Conservation (phyloP, 1,139 yeast genomes). For the Debaryomycetaceae sp. region DNA sequence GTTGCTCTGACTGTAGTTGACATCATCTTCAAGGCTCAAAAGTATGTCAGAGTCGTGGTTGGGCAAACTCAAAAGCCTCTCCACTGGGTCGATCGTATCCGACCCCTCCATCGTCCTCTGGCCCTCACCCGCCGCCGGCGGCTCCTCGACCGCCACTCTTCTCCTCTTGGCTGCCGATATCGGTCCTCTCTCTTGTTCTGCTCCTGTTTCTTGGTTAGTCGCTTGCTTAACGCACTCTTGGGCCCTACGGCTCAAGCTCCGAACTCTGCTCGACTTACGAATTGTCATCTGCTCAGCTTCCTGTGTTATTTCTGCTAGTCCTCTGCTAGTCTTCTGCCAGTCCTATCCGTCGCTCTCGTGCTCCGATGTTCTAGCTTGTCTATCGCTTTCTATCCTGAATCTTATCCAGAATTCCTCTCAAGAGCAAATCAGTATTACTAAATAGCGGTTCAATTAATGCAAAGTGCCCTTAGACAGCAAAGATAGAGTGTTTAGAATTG, state of each 20-base stretch:
- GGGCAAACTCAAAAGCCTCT: slow-evolving; percentile 39
- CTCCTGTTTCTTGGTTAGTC: slow-evolving; percentile 8
- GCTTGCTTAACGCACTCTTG: slow-evolving; percentile 10
- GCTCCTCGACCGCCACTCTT: neutral
- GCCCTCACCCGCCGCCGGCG: slow-evolving; percentile 14
- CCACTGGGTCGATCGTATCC: slow-evolving; percentile 44
- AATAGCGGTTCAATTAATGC: neutral
- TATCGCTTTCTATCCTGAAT: no score
- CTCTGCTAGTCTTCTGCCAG: no score
- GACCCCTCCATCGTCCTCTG: slow-evolving; percentile 11
- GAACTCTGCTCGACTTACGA: slow-evolving; percentile 34
- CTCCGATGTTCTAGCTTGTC: no score
- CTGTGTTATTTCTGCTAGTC: neutral
- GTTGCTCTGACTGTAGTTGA: neutral
- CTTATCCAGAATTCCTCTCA: no score
- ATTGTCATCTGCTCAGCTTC: slow-evolving; percentile 12
- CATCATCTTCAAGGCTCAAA: slow-evolving; percentile 17
- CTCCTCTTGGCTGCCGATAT: slow-evolving; percentile 3
- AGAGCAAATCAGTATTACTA: neutral
- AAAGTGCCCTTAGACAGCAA: neutral
- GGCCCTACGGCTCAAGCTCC: slow-evolving; percentile 21
- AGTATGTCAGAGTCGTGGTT: slow-evolving; percentile 26
- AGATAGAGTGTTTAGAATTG: neutral
- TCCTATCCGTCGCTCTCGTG: no score
- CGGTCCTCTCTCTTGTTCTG: neutral